Conservation (phyloP, 139 green algal genomes). For the Chlamydomonas urium region DNA sequence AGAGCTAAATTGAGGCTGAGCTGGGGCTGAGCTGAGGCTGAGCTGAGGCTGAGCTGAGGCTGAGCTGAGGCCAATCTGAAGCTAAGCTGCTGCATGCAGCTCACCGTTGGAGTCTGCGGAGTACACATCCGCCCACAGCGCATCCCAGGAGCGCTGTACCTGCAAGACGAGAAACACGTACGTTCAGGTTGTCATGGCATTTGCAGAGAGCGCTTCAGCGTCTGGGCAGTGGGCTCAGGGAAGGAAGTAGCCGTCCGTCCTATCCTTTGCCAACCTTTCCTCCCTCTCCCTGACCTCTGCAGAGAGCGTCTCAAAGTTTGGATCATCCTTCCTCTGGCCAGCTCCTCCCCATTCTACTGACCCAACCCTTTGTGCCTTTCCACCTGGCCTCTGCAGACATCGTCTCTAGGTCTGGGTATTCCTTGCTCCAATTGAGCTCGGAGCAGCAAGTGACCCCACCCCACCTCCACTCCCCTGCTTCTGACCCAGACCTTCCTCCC, state of each 20-base stretch:
- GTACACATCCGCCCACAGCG: slow-evolving; percentile 7
- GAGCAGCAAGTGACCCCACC: background rate
- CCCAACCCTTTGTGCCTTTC: background rate
- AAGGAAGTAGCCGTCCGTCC: too few species aligned
- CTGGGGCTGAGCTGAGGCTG: background rate
- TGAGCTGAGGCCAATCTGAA: background rate
- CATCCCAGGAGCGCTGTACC: background rate
- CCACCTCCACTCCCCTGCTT: background rate
- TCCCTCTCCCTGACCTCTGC: background rate
- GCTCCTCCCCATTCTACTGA: background rate
- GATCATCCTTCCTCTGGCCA: background rate
- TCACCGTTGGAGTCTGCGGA: background rate
- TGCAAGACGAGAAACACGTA: background rate
- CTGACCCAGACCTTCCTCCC: too few species aligned
- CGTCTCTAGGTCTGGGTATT: too few species aligned
- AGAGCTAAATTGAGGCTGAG: background rate
- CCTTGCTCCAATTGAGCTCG: background rate
- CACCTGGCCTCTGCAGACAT: too few species aligned
- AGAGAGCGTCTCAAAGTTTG: background rate
- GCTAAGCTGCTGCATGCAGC: too few species aligned
- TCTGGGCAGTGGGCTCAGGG: background rate
- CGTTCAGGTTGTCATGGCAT: background rate
- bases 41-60: background rate
- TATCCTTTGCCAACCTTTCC: background rate
- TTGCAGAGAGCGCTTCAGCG: background rate